Base-by-base conservation (phyloP, 148 eudicot species). In the Fagopyrum homotropicum region DNA sequence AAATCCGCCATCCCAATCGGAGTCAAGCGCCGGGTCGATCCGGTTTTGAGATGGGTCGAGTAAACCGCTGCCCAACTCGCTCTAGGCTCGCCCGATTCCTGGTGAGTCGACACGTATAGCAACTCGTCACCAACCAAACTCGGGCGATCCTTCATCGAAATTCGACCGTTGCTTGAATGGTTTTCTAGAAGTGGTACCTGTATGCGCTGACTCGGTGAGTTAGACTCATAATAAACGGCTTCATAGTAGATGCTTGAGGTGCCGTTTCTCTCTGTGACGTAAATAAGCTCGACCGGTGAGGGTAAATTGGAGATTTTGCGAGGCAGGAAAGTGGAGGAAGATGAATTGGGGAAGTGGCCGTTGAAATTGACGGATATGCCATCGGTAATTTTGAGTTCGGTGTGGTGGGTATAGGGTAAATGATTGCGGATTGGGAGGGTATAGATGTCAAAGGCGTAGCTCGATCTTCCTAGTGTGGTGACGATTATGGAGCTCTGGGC, bases 61-160 rank as follows among this genome's bases (percentile, higher is more conserved):
- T 93, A 93, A 5, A 93, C 91, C 14, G 97, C 98, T 0, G 90
- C 81, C 98, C 98, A 93, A 77, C 98, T 91, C 76, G 87, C 57
- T 75, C 97, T 75, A 0, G 85, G 72, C 73, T 73, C 80, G 4
- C 87, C 90, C 81, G 92, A 45, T 74, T 87, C 69, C 77, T 91
- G 86, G 29, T 86, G 97, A 52, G 97, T 91, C 74, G 97, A 91
- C 40, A 89, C 91, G 78, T 91, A 89, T 9, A 91, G 69, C 72
- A 93, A 11, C 1, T 47, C 22, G 11, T 87, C 89, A 44, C 90
- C 93, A 76, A 79, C 91, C 78, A 93, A 77, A 83, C 83, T 89
- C 71, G 98, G 98, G 22, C 81, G 83, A 52, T 93, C 97, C 75
- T 89, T 89, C 93, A 89, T 83, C 66, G 97, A 88, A 43, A 81